Evolutionary conservation across 2,329 filamentous ascomycete species (phyloP).

Genomic region (Arthrobotrys entomopaga): DNA sequence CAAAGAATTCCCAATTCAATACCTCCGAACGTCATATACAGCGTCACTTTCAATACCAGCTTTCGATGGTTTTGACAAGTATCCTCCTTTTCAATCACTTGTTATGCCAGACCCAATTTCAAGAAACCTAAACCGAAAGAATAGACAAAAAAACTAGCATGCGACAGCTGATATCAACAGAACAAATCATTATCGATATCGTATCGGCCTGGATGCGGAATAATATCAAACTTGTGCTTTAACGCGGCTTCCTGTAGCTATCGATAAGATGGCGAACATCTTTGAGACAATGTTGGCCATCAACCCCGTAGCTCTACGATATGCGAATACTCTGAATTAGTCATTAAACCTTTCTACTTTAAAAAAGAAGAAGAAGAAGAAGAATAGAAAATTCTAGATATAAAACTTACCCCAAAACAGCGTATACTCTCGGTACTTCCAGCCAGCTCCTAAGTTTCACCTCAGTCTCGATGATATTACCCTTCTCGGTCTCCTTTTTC

Average conservation of each 20-base stretch:
- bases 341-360: slow-evolving; percentile 12
- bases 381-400: not conserved
- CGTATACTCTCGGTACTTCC: slow-evolving; percentile 69
- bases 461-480: slow-evolving; percentile 67
- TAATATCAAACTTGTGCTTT: slow-evolving; percentile 14
- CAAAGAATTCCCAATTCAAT: no score
- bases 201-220: slow-evolving; percentile 2
- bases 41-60: no score
- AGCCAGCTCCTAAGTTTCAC: slow-evolving; percentile 68
- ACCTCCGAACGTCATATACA: no score
- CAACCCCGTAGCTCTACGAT: slow-evolving; percentile 49
- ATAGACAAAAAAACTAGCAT: no score
- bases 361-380: not conserved
- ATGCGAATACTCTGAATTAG: slow-evolving; percentile 32
- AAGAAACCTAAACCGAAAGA: no score
- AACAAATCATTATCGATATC: slow-evolving; percentile 10
- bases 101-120: no score
- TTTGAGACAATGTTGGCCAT: slow-evolving; percentile 53
- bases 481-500: slow-evolving; percentile 59
- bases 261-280: slow-evolving; percentile 39
- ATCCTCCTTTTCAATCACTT: no score
- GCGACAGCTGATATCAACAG: no score
- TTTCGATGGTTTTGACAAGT: no score
- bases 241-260: not conserved
- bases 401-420: slow-evolving; percentile 63